Conservation (phyloP, 371 early-diverging fungal species). For the Mortierella sp. region DNA sequence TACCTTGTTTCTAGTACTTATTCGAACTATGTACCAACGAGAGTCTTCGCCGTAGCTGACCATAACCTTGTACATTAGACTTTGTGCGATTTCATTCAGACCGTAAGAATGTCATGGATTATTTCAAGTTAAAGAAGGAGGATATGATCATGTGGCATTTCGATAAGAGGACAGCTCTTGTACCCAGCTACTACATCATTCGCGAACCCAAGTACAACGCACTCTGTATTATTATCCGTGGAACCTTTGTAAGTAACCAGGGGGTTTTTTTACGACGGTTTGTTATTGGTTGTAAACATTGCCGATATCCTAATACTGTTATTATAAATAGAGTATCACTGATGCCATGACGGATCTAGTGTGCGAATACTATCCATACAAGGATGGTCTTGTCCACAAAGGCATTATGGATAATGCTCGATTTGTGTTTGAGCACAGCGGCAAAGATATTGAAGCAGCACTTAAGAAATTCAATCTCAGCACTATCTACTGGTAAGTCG, state of each 20-base stretch:
- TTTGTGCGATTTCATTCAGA: constrained; percentile 82
- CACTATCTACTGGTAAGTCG: constrained; percentile 48
- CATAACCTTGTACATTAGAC: constrained; percentile 62
- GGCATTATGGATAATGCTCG: constrained; percentile 86
- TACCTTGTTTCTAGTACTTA: background rate
- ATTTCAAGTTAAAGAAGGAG: constrained; percentile 74
- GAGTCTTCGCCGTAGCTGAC: background rate
- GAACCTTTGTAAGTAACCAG: constrained; percentile 76
- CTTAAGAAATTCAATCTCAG: constrained; percentile 51
- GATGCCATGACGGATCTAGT: constrained; percentile 90
- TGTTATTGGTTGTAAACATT: too few species aligned
- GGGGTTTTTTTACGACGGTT: background rate
- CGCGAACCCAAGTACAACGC: constrained; percentile 77
- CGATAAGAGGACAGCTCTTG: constrained; percentile 75
- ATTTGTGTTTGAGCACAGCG: constrained; percentile 61
- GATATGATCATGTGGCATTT: constrained; percentile 86
- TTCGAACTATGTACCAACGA: background rate
- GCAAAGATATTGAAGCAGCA: constrained; percentile 52
- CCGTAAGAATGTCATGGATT: constrained; percentile 75
- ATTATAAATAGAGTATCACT: constrained; percentile 68
- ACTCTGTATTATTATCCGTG: constrained; percentile 85
- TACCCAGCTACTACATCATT: constrained; percentile 85
- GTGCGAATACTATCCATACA: constrained; percentile 90
- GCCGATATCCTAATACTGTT: too few species aligned
- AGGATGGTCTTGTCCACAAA: constrained; percentile 86